These are phyloP conservation scores for Epichloe brachyelytri DNA, from an alignment of 2,329 filamentous ascomycete genomes.

Conservation along the genomic window DNA sequence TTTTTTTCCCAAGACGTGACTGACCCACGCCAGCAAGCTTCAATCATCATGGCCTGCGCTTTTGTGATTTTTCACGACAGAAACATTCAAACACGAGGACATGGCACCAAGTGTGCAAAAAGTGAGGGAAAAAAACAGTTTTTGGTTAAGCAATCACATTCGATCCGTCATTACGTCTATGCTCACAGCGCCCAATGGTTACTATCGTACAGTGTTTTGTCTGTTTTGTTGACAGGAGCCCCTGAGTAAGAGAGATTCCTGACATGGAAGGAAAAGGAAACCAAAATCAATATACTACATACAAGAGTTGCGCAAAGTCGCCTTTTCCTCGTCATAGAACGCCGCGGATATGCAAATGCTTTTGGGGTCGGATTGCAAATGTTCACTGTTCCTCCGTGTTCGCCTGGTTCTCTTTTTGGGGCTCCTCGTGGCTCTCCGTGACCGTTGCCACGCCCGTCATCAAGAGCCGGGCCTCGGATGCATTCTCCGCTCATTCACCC, in stretches of 20 bases:
- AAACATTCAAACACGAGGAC: too few species aligned
- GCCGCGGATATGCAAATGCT: background rate
- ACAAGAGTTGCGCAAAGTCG: background rate
- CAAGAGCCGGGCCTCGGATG: conserved; percentile 2
- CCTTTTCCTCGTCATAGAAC: background rate
- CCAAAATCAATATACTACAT: too few species aligned
- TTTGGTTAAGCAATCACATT: background rate
- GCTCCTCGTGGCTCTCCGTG: background rate
- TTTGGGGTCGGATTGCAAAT: background rate
- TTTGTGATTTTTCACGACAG: too few species aligned
- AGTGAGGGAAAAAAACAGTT: too few species aligned
- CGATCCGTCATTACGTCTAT: background rate
- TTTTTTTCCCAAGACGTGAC: too few species aligned
- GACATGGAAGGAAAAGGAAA: background rate
- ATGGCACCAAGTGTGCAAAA: too few species aligned
- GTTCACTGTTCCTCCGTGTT: background rate
- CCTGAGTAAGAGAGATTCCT: background rate
- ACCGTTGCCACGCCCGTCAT: background rate
- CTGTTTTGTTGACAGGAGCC: background rate
- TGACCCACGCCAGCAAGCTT: too few species aligned
- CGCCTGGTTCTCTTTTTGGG: background rate
- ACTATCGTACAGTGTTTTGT: conserved; percentile 1
- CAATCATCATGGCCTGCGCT: too few species aligned
- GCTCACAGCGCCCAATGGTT: background rate
- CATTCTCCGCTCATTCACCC: conserved; percentile 47